Conservation (phyloP, 2,329 filamentous ascomycete genomes). For the Fusarium sp. region DNA sequence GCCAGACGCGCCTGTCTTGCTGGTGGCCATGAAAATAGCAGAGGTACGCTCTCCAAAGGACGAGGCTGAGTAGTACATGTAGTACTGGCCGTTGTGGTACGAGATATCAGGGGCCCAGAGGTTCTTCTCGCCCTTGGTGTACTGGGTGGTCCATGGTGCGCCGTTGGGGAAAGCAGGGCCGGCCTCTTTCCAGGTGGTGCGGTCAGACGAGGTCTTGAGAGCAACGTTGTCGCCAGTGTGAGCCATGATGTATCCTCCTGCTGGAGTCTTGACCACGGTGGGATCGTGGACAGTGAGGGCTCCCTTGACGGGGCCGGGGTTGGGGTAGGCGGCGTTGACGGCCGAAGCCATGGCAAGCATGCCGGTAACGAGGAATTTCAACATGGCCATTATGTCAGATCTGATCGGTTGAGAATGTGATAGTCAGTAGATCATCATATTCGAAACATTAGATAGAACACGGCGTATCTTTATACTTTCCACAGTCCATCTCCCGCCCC, state of each 20-base stretch:
- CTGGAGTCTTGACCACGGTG: conserved; percentile 48
- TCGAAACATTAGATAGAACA: conserved; percentile 8
- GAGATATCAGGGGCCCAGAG: conserved; percentile 68
- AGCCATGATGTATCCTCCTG: conserved; percentile 49
- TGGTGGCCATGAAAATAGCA: conserved; percentile 52
- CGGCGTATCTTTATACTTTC: conserved; percentile 11
- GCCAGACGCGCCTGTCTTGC: conserved; percentile 48
- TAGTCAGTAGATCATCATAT: not conserved
- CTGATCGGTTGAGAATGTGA: not conserved
- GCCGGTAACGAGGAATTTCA: conserved; percentile 41
- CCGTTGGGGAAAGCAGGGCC: conserved; percentile 51
- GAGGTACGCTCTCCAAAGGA: conserved; percentile 48
- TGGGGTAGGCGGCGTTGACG: conserved; percentile 17
- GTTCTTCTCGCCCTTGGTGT: conserved; percentile 49
- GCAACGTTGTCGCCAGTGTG: conserved; percentile 47
- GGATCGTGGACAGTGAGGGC: conserved; percentile 50
- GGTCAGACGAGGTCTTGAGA: conserved; percentile 53
- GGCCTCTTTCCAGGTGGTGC: conserved; percentile 50
- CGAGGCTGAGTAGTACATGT: conserved; percentile 53
- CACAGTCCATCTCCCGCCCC: too few relatives aligned
- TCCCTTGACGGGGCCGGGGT: conserved; percentile 47
- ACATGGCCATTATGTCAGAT: conserved; percentile 17
- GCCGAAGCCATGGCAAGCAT: conserved; percentile 40
- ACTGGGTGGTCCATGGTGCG: conserved; percentile 51
- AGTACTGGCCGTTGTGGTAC: conserved; percentile 51